Evolutionary conservation across 179 eudicot genomes (phyloP).

Genomic region (Heliamphora pulchella): DNA sequence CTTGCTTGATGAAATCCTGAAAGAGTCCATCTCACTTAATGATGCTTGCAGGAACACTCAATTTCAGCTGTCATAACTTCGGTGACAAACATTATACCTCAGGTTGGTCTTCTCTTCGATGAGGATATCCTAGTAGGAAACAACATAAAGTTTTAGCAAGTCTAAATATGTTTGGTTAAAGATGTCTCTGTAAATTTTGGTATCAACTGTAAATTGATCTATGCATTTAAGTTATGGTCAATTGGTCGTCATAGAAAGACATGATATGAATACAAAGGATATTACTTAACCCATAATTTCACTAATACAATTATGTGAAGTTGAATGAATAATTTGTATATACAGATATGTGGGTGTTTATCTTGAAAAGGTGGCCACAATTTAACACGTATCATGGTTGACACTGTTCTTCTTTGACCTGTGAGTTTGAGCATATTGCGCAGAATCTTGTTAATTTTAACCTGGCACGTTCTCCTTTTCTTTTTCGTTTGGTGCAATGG

Average conservation of each 20-base stretch:
- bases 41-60: constrained; percentile 66
- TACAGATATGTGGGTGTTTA: background rate
- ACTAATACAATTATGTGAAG: background rate
- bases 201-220: background rate
- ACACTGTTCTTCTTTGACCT: background rate
- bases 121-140: background rate
- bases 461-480: background rate
- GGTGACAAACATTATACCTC: constrained; percentile 80
- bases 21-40: constrained; percentile 10
- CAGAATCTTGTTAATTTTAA: background rate
- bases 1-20: background rate
- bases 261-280: background rate
- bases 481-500: background rate
- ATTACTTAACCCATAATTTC: background rate
- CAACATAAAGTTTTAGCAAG: background rate
- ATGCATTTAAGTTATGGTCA: background rate
- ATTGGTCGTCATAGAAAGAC: background rate
- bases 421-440: background rate
- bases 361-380: background rate
- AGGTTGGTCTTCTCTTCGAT: constrained; percentile 41
- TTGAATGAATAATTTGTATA: background rate
- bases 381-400: background rate
- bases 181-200: background rate
- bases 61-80: constrained; percentile 78
- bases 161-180: background rate